Evolutionary conservation across 208 protist genomes (phyloP), one percentile per base, ranked within the genome.

Genomic region (Tritrichomonas musculus): DNA sequence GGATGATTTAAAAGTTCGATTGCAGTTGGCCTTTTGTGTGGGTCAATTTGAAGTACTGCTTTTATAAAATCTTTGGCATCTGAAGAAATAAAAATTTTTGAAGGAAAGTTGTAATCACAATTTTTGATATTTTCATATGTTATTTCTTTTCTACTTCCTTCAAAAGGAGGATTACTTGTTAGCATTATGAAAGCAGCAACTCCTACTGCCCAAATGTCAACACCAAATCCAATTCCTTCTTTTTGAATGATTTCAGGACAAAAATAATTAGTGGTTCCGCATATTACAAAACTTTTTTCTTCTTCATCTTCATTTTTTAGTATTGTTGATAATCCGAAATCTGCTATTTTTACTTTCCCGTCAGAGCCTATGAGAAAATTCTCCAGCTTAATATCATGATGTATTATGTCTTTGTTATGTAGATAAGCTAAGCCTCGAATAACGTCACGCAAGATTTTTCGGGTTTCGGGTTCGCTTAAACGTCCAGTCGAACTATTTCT

Each of bases 191-290:
- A n/a, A n/a, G n/a, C n/a, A n/a, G n/a, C n/a, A n/a, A n/a, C n/a
- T n/a, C 98, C 98, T 22, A 99, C 95, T 27, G 97, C 97, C 98
- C 98, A 99, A 65, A 98, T 96, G 95, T 99, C 98, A 9, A 99
- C 98, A 94, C 99, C 97, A 94, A 96, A 98, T 92, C 96, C 97
- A 96, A 99, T 98, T 27, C 97, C 97, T 50, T 33, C 33, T 44
- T 75, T 27, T 53, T 47, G n/a, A 49, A 92, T 13, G 36, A 92
- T 22, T 66, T 92, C 82, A 22, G 82, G 82, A 27, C 50, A 47
- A 25, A 92, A 47, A 41, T 92, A 92, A 50, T 92, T 92, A 11
- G 82, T 44, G 8, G 82, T 92, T 33, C 82, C 82, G 22, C 82
- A 92, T 20, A 94, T 92, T 27, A 50, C 88, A 33, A 73, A 93